Conservation (phyloP, 768 basidiomycete species). For the Cyclocybe aegerita region DNA sequence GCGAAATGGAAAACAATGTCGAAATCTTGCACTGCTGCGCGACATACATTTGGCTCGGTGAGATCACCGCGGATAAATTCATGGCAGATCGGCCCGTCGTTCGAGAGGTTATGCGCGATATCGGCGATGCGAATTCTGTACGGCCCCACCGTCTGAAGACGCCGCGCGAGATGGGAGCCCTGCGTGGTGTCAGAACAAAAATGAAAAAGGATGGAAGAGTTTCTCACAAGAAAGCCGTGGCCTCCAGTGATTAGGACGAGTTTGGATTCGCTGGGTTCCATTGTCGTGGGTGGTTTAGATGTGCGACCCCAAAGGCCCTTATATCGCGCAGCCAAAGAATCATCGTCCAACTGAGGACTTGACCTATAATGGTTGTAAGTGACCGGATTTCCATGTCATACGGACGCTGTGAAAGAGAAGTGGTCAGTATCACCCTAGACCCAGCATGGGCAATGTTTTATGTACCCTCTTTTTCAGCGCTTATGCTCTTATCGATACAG, state of each 20-base stretch:
- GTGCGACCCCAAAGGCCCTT: too few relatives aligned
- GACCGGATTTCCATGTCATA: too few relatives aligned
- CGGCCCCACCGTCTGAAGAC: slow-evolving; percentile 28
- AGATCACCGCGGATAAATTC: slow-evolving; percentile 46
- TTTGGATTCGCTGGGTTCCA: not conserved
- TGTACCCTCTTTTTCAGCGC: too few relatives aligned
- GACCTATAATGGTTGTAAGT: too few relatives aligned
- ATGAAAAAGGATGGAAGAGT: not conserved
- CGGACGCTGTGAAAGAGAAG: too few relatives aligned
- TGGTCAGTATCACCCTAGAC: too few relatives aligned
- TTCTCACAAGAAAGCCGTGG: slow-evolving; percentile 52
- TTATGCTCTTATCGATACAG: too few relatives aligned
- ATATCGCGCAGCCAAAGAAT: too few relatives aligned
- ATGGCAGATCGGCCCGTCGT: slow-evolving; percentile 21
- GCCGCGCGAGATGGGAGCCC: slow-evolving; percentile 52
- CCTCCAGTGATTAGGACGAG: slow-evolving; percentile 47
- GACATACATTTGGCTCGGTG: slow-evolving; percentile 39
- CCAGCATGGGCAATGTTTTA: too few relatives aligned
- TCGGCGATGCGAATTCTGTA: slow-evolving; percentile 45
- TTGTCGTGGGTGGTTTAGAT: not conserved
- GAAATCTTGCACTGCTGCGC: slow-evolving; percentile 36
- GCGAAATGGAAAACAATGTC: slow-evolving; percentile 55
- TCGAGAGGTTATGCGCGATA: slow-evolving; percentile 23
- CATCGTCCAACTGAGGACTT: too few relatives aligned
- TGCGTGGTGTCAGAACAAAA: slow-evolving; percentile 18